These are phyloP conservation scores for Amylostereum chailletii DNA, from an alignment of 1,284 basidiomycete species.

Conservation along the genomic window DNA sequence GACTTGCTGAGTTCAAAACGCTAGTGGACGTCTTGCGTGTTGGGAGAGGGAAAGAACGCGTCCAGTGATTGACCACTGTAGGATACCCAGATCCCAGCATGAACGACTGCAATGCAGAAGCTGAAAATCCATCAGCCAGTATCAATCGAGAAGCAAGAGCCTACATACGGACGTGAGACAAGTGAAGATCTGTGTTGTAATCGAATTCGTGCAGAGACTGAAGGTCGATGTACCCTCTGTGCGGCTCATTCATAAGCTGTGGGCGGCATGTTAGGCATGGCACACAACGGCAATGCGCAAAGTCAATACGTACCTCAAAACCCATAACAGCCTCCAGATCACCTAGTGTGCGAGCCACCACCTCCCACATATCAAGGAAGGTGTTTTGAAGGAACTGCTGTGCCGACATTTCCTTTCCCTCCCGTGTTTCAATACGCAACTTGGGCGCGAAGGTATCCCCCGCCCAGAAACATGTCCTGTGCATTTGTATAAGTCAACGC, in stretches of 20 bases:
- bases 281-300: conserved; percentile 65
- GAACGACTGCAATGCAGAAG: conserved; percentile 79
- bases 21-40: conserved; percentile 53
- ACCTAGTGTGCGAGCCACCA: conserved; percentile 62
- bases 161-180: conserved; percentile 70
- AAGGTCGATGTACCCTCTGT: conserved; percentile 84
- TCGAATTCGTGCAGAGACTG: conserved; percentile 81
- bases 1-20: conserved; percentile 48
- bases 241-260: conserved; percentile 93
- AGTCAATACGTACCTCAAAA: conserved; percentile 62
- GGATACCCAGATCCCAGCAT: conserved; percentile 76
- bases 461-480: conserved; percentile 84
- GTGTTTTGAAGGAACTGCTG: conserved; percentile 81
- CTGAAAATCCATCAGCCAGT: conserved; percentile 24
- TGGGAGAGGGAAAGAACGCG: conserved; percentile 79
- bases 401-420: conserved; percentile 50
- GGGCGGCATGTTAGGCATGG: conserved; percentile 17
- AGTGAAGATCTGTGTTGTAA: conserved; percentile 91
- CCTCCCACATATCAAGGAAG: conserved; percentile 74
- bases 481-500: conserved; percentile 15
- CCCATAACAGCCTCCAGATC: conserved; percentile 78
- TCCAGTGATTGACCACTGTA: conserved; percentile 65
- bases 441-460: conserved; percentile 81
- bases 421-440: conserved; percentile 41
- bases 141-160: conserved; percentile 2